A percentile compares a stretch with the other conserved stretches of the same genome.
Conservation (phyloP, 768 basidiomycete species). For the Mycena chlorophos region DNA sequence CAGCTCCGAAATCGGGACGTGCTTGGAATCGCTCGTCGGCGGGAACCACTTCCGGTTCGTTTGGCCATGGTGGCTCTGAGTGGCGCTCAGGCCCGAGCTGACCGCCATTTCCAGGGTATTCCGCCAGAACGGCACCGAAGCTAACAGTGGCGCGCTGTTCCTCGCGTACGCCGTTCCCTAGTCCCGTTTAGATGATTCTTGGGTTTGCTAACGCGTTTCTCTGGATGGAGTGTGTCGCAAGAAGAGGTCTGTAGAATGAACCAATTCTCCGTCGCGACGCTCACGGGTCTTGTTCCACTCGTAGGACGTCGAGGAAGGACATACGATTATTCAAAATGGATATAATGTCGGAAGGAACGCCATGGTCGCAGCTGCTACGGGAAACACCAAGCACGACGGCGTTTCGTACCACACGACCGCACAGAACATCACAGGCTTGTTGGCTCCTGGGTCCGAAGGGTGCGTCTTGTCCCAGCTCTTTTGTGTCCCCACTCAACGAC, state of each 20-base stretch:
- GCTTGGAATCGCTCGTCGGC: slow-evolving; percentile 65
- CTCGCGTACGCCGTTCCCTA: slow-evolving; percentile 40
- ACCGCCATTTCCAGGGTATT: slow-evolving; percentile 31
- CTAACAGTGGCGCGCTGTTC: slow-evolving; percentile 38
- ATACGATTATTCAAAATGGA: slow-evolving; percentile 44
- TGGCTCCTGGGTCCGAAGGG: slow-evolving; percentile 39
- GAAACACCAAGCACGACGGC: slow-evolving; percentile 30
- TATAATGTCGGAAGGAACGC: slow-evolving; percentile 47
- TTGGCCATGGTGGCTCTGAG: neutral
- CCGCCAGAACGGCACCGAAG: slow-evolving; percentile 44
- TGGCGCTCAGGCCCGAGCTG: neutral
- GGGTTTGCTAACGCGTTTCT: neutral
- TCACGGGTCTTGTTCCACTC: neutral
- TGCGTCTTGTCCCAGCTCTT: slow-evolving; percentile 31
- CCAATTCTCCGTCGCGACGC: neutral
- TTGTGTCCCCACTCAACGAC: neutral
- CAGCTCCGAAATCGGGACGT: slow-evolving; percentile 67
- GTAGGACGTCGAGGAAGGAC: slow-evolving; percentile 31
- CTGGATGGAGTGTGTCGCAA: slow-evolving; percentile 38
- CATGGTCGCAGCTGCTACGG: slow-evolving; percentile 38
- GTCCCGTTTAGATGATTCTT: neutral
- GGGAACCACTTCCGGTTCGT: slow-evolving; percentile 30
- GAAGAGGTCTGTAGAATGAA: slow-evolving; percentile 32
- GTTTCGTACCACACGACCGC: slow-evolving; percentile 38
- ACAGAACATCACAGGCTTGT: slow-evolving; percentile 41